Evolutionary conservation across 306 rosid genomes (phyloP), one percentile per base, ranked within the genome.

Genomic region (Luffa acutangula): DNA sequence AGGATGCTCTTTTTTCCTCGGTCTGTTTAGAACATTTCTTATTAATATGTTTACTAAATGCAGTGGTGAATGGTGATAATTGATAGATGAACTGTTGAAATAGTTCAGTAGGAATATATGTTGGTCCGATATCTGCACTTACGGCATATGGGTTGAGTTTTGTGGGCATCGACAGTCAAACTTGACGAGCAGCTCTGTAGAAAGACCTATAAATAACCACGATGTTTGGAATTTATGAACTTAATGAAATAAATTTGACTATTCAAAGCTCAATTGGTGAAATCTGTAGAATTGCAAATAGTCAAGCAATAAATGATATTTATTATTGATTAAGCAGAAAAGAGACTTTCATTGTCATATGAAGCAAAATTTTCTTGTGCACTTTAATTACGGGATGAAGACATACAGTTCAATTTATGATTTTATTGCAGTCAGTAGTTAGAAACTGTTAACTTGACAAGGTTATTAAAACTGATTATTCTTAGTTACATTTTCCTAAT

Each of bases 401-500:
- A 42, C 75, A n/a, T 42, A 13, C 42, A 72, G 42, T 72, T 21
- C 56, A 13, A 72, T 46, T 48, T 25, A 41, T n/a, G 39, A 48
- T 9, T 45, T 46, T 48, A 72, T 21, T 72, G 59, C 2, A 6
- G 21, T 12, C 48, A 31, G 41, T 8, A 71, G 41, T 48, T 46
- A 13, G 42, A 42, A 45, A 7, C 18, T 25, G 20, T 72, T 72
- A 48, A 8, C 7, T 9, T 14, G 59, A 7, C 0, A 20, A 48
- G 77, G 0, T 2, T 72, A 72, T 17, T 51, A 37, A 18, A 39
- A 20, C 10, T 56, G 21, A 65, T 81, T 17, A 65, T 8, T 86
- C 84, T 85, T 57, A 37, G 64, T 77, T 79, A 25, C 39, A 12
- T 25, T 48, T 72, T 43, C 39, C 52, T 5, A 21, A 21, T 42